Conservation (phyloP, 2,329 filamentous ascomycete species). For the Alternaria conjuncta region DNA sequence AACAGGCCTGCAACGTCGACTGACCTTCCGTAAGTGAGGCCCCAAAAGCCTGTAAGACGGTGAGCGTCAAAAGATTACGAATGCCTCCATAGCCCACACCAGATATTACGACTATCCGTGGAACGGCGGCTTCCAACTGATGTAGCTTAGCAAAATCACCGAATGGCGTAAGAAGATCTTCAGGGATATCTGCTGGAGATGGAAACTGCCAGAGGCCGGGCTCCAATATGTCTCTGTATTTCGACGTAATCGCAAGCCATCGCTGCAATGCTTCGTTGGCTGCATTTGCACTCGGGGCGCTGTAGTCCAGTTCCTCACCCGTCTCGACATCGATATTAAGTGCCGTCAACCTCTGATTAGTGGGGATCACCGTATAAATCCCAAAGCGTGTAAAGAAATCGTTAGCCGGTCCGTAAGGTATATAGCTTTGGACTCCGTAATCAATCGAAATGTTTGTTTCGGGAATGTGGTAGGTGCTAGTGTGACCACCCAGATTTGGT, state of each 20-base stretch:
- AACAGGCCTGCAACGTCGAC: not conserved
- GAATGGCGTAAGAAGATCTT: constrained; percentile 58
- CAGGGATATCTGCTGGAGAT: constrained; percentile 50
- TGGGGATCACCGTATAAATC: constrained; percentile 29
- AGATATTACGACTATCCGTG: constrained; percentile 25
- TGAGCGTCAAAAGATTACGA: constrained; percentile 20
- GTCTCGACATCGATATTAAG: constrained; percentile 43
- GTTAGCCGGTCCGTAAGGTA: constrained; percentile 50
- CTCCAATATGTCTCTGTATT: constrained; percentile 25
- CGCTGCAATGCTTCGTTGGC: constrained; percentile 22
- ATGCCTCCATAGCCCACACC: constrained; percentile 28
- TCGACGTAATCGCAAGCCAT: constrained; percentile 24
- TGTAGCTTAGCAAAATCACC: constrained; percentile 58
- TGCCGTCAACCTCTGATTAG: constrained; percentile 12
- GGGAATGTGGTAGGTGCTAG: constrained; percentile 55
- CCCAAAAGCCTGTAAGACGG: constrained; percentile 29
- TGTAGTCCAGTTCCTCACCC: constrained; percentile 26
- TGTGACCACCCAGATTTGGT: constrained; percentile 56
- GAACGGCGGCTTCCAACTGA: constrained; percentile 21
- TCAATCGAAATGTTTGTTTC: constrained; percentile 43
- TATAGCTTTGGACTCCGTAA: constrained; percentile 50
- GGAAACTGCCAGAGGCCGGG: constrained; percentile 35
- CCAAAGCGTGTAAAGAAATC: constrained; percentile 56
- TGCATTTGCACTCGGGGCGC: constrained; percentile 17
- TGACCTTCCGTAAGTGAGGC: constrained; percentile 18